phyloP scores from a whole-genome alignment of 2,329 filamentous ascomycete species.

The Septoria linicola region DNA sequence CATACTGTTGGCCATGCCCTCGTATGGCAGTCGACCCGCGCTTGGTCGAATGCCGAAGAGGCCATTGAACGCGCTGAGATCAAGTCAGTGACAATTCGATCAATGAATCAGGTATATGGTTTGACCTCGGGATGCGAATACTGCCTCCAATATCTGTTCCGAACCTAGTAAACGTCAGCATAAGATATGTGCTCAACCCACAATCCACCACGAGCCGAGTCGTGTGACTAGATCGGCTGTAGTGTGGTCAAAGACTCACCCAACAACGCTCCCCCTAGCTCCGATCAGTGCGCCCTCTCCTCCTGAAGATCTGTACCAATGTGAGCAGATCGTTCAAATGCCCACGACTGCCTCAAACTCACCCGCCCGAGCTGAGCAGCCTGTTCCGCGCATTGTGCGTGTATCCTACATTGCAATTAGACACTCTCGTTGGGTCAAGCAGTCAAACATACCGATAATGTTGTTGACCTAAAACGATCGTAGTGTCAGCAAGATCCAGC shows the following conservation, averaged over 20 bases:
- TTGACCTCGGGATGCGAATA: slow-evolving; percentile 59
- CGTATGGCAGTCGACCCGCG: slow-evolving; percentile 47
- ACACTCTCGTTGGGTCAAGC: not conserved
- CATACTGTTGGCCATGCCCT: slow-evolving; percentile 62
- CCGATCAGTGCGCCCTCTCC: slow-evolving; percentile 59
- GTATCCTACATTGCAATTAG: slow-evolving; percentile 34
- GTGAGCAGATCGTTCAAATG: not conserved
- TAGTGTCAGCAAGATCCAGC: too few species aligned
- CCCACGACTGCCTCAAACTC: not conserved
- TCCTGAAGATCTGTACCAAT: slow-evolving; percentile 49
- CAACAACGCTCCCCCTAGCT: slow-evolving; percentile 53
- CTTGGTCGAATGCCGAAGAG: slow-evolving; percentile 58
- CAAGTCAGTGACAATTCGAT: too few species aligned
- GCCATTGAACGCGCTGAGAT: slow-evolving; percentile 52
- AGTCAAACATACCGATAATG: slow-evolving; percentile 50
- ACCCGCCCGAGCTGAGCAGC: slow-evolving; percentile 54
- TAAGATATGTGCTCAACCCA: too few species aligned
- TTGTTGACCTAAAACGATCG: slow-evolving; percentile 46
- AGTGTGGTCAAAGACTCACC: slow-evolving; percentile 27
- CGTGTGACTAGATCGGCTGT: too few species aligned
- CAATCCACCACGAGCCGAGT: too few species aligned
- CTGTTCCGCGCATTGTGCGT: slow-evolving; percentile 59
- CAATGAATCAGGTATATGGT: slow-evolving; percentile 46
- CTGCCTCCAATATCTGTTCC: slow-evolving; percentile 58
- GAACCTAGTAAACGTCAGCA: slow-evolving; percentile 36